Conservation (phyloP, 2,329 filamentous ascomycete species). For the Trichoderma hamatum region DNA sequence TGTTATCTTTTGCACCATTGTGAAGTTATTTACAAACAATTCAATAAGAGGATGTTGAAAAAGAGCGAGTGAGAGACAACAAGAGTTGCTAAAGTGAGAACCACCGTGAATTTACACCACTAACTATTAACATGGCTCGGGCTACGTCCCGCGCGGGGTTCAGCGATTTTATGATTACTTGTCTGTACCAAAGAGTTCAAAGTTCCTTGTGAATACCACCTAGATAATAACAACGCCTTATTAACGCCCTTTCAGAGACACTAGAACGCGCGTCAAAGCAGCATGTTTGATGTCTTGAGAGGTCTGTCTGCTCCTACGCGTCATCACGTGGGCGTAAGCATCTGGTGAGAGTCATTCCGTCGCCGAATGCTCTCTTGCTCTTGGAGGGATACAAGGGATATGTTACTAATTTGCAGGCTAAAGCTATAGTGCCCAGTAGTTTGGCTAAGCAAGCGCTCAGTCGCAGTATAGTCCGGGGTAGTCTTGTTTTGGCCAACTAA, state of each 20-base stretch:
- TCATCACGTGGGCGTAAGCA: slow-evolving; percentile 21
- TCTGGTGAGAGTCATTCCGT: neutral
- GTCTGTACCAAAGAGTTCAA: neutral
- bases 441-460: neutral
- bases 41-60: neutral
- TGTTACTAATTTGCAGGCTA: neutral
- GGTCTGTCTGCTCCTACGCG: neutral
- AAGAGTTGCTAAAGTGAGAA: neutral
- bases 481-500: neutral
- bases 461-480: neutral
- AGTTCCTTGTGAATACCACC: neutral
- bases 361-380: neutral
- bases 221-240: neutral
- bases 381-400: neutral
- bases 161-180: neutral
- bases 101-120: neutral
- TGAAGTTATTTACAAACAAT: neutral
- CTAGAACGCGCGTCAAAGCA: slow-evolving; percentile 3
- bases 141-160: neutral
- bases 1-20: slow-evolving; percentile 37
- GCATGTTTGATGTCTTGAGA: neutral
- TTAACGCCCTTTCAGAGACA: neutral
- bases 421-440: neutral
- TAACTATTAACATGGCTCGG: neutral
- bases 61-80: neutral